Percentiles rank a stretch among this genome's conserved stretches.
Evolutionary conservation across 129 eudicot species (phyloP).

Genomic region (Flaveria robusta): DNA sequence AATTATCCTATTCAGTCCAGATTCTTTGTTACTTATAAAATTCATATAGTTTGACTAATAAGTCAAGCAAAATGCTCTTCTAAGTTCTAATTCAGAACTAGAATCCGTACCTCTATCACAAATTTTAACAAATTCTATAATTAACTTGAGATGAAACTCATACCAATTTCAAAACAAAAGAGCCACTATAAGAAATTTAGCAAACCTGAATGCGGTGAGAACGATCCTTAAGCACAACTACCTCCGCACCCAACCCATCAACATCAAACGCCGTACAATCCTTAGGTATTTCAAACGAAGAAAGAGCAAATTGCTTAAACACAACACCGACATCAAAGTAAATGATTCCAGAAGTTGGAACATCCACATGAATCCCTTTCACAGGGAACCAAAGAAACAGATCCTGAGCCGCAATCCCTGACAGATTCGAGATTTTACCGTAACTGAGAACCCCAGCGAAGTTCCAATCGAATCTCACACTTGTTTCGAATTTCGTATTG

Average conservation of each 20-base stretch:
- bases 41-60: neutral
- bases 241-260: slow-evolving; percentile 4
- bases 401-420: slow-evolving; percentile 82
- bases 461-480: slow-evolving; percentile 56
- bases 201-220: slow-evolving; percentile 27
- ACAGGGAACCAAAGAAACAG: slow-evolving; percentile 90
- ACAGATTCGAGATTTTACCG: slow-evolving; percentile 53
- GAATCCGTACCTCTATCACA: neutral
- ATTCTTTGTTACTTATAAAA: neutral
- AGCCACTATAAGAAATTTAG: neutral
- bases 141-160: too few relatives aligned
- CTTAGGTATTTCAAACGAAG: slow-evolving; percentile 67
- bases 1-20: neutral
- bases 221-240: slow-evolving; percentile 28
- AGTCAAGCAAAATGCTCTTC: neutral
- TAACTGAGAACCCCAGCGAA: slow-evolving; percentile 51
- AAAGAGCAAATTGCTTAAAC: slow-evolving; percentile 64
- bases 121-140: neutral
- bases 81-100: neutral
- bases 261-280: slow-evolving; percentile 48
- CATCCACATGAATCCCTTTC: slow-evolving; percentile 66
- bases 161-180: too few relatives aligned
- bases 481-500: slow-evolving; percentile 69
- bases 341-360: slow-evolving; percentile 78
- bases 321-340: slow-evolving; percentile 90